Evolutionary conservation across 2,329 filamentous ascomycete species (phyloP), one percentile per base, ranked within the genome.

Genomic region (Arthrobotrys iridis): DNA sequence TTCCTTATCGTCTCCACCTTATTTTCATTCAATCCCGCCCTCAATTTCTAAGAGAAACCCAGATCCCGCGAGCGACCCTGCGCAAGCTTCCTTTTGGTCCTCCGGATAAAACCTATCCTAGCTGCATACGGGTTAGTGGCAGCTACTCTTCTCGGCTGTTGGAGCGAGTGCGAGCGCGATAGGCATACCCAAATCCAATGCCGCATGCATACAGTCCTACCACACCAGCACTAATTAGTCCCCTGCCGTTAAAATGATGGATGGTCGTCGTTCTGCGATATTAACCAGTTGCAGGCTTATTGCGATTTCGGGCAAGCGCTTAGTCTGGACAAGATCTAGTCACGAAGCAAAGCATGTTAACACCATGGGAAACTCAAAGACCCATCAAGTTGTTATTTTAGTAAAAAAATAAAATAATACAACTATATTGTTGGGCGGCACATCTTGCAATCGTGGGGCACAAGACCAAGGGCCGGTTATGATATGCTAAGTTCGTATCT

Each of bases 231-330:
- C n/a, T n/a, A n/a, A n/a, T n/a, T n/a, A n/a, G n/a, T n/a, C n/a
- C n/a, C n/a, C 46, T 20, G n/a, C 46, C 26, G 26, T 52, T 55
- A 24, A 55, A 55, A 37, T 37, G 50, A 37, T n/a, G 30, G 59
- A 24, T 48, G 48, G 48, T 13, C 24, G 11, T 3, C 10, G 2
- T 33, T 15, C 5, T 11, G 18, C 35, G 15, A 57, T 22, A 35
- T 57, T 57, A 57, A 26, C 35, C 60, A 41, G 60, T 43, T 64
- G 26, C 35, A 48, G 37, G 5, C 30, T 45, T 11, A 45, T 22
- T 59, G 64, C 52, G 64, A 59, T 68, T 68, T 68, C 50, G 45
- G 64, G 64, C 52, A 59, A 68, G 64, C 64, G 64, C 64, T 59
- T 59, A 58, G 40, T 22, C 15, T 37, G 20, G 15, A 30, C 13